Evolutionary conservation across 257 asterid species (phyloP).

Genomic region (Lithospermum erythrorhizon): DNA sequence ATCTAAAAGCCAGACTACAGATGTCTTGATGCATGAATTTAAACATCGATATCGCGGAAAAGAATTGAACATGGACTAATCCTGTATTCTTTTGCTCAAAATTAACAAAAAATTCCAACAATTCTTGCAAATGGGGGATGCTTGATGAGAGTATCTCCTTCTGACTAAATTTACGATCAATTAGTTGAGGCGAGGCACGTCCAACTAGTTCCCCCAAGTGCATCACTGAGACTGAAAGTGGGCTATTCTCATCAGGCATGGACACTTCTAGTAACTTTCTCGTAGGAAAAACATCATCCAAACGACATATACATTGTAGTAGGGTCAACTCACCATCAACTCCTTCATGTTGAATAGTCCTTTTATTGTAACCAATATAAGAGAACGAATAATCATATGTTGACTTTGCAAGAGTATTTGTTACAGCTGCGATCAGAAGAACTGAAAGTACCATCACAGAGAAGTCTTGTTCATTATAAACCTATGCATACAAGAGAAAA

Average conservation of each 20-base stretch:
- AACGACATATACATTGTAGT: constrained; percentile 41
- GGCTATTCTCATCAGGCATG: constrained; percentile 45
- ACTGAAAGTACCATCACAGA: too few species aligned
- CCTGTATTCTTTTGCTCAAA: constrained; percentile 37
- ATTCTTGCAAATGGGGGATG: constrained; percentile 39
- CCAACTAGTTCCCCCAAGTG: constrained; percentile 72
- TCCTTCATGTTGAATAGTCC: constrained; percentile 52
- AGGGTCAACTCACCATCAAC: constrained; percentile 42
- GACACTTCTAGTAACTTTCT: constrained; percentile 38
- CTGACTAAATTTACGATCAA: constrained; percentile 63
- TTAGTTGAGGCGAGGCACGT: constrained; percentile 47
- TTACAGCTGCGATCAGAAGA: too few species aligned
- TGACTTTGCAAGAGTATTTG: constrained; percentile 18
- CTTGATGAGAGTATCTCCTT: constrained; percentile 24
- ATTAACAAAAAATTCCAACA: constrained; percentile 33
- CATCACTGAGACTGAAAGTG: constrained; percentile 41
- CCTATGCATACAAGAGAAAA: too few species aligned
- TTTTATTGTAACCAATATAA: constrained; percentile 58
- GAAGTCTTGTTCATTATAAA: too few species aligned
- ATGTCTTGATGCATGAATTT: constrained; percentile 73
- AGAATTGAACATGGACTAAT: constrained; percentile 31
- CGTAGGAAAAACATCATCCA: constrained; percentile 45
- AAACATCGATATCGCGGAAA: constrained; percentile 53
- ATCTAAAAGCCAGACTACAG: constrained; percentile 55
- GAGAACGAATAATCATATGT: constrained; percentile 39